Conservation (phyloP, 352 stramenopile species). For the Salisapilia sapeloensis region DNA sequence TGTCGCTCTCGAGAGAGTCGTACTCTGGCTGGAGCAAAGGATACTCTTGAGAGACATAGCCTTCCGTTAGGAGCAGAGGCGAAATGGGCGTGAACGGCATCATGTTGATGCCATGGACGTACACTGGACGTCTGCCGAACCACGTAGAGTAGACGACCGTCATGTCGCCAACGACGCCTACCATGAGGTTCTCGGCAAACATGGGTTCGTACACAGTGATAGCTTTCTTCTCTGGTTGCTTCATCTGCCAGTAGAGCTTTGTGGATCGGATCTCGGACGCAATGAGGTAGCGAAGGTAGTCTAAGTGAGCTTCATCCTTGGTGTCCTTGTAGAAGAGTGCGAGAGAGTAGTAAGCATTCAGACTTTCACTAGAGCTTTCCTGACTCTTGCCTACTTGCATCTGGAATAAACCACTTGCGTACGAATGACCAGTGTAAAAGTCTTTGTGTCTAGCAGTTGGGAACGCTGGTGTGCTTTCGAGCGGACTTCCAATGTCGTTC, state of each 20-base stretch:
- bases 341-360: conserved; percentile 93
- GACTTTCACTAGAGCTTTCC: conserved; percentile 89
- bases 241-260: conserved; percentile 95
- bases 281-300: conserved; percentile 85
- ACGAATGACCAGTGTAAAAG: conserved; percentile 94
- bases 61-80: conserved; percentile 29
- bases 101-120: conserved; percentile 76
- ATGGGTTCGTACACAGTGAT: conserved; percentile 65
- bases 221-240: conserved; percentile 28
- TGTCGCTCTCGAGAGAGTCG: conserved; percentile 11
- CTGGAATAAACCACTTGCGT: conserved; percentile 89
- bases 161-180: conserved; percentile 61
- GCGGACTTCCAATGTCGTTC: conserved; percentile 44
- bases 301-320: conserved; percentile 17
- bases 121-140: conserved; percentile 54
- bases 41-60: conserved; percentile 40
- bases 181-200: conserved; percentile 65
- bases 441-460: conserved; percentile 87
- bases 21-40: conserved; percentile 25
- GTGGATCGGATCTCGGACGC: conserved; percentile 85
- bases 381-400: conserved; percentile 92
- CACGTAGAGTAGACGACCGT: conserved; percentile 72
- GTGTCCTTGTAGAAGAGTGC: conserved; percentile 58
- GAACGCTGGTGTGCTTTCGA: conserved; percentile 47
- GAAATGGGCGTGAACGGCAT: conserved; percentile 70